These are phyloP conservation scores for Musa balbisiana DNA, from an alignment of 202 grass and related monocot species.

Conservation along the genomic window DNA sequence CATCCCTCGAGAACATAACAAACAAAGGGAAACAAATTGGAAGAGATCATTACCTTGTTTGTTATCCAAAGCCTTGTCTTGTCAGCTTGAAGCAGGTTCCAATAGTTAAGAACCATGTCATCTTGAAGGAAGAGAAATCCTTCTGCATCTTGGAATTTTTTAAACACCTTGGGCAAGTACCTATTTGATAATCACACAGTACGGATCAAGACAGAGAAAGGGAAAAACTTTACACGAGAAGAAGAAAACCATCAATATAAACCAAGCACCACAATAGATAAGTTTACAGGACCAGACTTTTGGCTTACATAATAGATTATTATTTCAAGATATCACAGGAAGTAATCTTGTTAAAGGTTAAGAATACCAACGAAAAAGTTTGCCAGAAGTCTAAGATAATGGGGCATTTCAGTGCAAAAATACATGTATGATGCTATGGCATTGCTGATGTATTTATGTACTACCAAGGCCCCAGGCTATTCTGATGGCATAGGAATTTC, in stretches of 20 bases:
- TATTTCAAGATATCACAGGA: no score
- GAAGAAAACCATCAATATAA: not conserved
- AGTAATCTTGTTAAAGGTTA: no score
- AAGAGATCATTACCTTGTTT: slow-evolving; percentile 53
- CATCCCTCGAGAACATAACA: not conserved
- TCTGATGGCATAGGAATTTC: no score
- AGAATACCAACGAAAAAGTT: no score
- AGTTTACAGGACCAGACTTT: no score
- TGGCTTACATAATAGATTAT: no score
- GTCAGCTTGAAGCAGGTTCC: slow-evolving; percentile 92
- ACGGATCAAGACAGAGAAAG: not conserved
- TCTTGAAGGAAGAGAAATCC: slow-evolving; percentile 97
- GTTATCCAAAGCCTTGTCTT: slow-evolving; percentile 96
- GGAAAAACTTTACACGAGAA: not conserved
- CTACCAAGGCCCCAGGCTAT: no score
- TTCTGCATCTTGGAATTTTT: slow-evolving; percentile 67
- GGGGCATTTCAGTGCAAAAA: no score
- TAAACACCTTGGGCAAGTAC: slow-evolving; percentile 92
- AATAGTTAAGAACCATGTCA: slow-evolving; percentile 94
- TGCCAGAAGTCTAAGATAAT: no score
- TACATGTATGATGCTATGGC: no score
- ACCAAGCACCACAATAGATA: not conserved
- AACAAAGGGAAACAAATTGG: not conserved
- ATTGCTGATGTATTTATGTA: no score
- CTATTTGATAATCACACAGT: slow-evolving; percentile 31